These are phyloP conservation scores for Chiua sp. DNA, from an alignment of 1,284 basidiomycete genomes.

Conservation along the genomic window DNA sequence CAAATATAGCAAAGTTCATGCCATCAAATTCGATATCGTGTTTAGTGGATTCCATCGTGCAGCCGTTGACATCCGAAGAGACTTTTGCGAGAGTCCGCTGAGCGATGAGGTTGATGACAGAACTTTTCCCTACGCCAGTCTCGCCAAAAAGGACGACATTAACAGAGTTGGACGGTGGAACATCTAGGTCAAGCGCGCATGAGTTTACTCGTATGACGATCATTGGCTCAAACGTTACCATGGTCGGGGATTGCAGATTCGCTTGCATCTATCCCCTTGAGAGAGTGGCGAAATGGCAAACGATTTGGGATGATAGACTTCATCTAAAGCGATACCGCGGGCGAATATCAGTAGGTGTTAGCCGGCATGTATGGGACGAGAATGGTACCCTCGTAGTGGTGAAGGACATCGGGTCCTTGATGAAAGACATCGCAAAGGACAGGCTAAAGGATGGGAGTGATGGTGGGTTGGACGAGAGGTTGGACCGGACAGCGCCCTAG, in stretches of 20 bases:
- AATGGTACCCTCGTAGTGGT: slow-evolving; percentile 16
- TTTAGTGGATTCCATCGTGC: slow-evolving; percentile 36
- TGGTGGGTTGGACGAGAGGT: slow-evolving; percentile 10
- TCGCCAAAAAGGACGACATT: slow-evolving; percentile 40
- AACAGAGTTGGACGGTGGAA: slow-evolving; percentile 3
- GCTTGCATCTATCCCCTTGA: neutral
- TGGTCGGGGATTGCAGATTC: neutral
- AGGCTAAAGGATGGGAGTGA: slow-evolving; percentile 1
- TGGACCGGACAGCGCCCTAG: slow-evolving; percentile 7
- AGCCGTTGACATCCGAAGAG: slow-evolving; percentile 35
- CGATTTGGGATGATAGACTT: slow-evolving; percentile 6
- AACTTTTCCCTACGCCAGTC: slow-evolving; percentile 41
- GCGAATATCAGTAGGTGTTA: slow-evolving; percentile 5
- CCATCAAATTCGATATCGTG: slow-evolving; percentile 28
- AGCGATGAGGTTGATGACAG: slow-evolving; percentile 40
- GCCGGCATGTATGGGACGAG: neutral
- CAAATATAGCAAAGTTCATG: slow-evolving; percentile 36
- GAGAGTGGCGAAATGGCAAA: slow-evolving; percentile 4
- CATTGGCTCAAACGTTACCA: neutral
- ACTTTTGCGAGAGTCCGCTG: slow-evolving; percentile 28
- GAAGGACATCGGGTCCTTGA: slow-evolving; percentile 4
- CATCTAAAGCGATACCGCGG: slow-evolving; percentile 11
- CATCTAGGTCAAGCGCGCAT: slow-evolving; percentile 12
- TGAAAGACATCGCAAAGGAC: slow-evolving; percentile 12
- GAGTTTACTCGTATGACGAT: slow-evolving; percentile 4